phyloP scores from a whole-genome alignment of 352 stramenopile genomes.

The Pythium biforme region DNA sequence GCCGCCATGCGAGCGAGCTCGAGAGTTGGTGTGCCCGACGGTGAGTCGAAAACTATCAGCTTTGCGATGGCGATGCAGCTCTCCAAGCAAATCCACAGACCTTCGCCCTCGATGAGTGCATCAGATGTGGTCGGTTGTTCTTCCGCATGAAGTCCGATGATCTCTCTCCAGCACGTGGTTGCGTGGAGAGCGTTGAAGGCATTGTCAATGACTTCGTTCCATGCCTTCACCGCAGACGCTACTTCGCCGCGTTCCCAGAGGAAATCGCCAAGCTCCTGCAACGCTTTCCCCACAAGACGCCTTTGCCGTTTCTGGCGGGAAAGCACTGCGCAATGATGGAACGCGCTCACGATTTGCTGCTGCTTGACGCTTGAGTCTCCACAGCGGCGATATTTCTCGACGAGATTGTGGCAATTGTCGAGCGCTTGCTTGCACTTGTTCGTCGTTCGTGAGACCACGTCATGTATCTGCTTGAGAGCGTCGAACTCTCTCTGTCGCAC shows the following conservation, averaged over 20 bases:
- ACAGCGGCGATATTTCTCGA: conserved; percentile 41
- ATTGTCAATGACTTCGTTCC: conserved; percentile 75
- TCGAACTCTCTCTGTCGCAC: conserved; percentile 22
- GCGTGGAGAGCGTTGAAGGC: conserved; percentile 59
- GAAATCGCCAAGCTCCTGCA: conserved; percentile 76
- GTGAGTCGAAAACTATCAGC: conserved; percentile 45
- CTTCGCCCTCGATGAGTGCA: conserved; percentile 46
- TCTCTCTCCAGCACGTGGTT: conserved; percentile 46
- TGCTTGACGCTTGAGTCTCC: conserved; percentile 10
- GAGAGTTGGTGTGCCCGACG: conserved; percentile 36
- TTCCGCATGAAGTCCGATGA: conserved; percentile 33
- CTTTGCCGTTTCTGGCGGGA: conserved; percentile 68
- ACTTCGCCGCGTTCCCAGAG: conserved; percentile 45
- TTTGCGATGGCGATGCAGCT: conserved; percentile 58
- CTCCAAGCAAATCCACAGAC: conserved; percentile 51
- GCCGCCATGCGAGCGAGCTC: conserved; percentile 71
- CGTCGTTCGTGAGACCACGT: conserved; percentile 29
- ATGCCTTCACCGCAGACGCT: conserved; percentile 51
- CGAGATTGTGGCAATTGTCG: conserved; percentile 42
- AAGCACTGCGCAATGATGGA: conserved; percentile 49
- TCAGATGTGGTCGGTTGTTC: conserved; percentile 11
- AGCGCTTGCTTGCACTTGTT: conserved; percentile 69
- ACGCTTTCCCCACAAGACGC: conserved; percentile 50
- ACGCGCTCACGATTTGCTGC: conserved; percentile 41
- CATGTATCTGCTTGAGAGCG: conserved; percentile 21